Evolutionary conservation across 768 basidiomycete species (phyloP).

Genomic region (Suillus americanus): DNA sequence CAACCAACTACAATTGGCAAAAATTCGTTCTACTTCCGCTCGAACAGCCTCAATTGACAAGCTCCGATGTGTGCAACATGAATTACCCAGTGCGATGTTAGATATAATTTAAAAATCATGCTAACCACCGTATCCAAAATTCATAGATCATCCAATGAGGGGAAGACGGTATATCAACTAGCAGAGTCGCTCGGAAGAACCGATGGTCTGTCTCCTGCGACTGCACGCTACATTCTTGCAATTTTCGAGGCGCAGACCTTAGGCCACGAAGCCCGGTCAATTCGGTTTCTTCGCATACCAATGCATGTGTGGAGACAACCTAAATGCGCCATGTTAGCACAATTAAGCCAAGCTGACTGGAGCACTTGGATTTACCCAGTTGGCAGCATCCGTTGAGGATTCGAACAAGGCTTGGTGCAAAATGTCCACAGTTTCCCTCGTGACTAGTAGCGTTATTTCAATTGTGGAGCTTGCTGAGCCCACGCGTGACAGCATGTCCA

Average conservation of each 20-base stretch:
- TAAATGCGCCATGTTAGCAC: background rate
- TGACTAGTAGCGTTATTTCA: slow-evolving; percentile 38
- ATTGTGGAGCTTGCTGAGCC: slow-evolving; percentile 18
- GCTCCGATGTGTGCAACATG: background rate
- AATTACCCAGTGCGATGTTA: background rate
- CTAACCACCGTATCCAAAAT: slow-evolving; percentile 36
- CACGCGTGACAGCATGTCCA: slow-evolving; percentile 37
- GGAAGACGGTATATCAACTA: slow-evolving; percentile 19
- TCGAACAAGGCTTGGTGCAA: slow-evolving; percentile 29
- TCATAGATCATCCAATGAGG: slow-evolving; percentile 39
- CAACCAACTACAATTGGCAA: background rate
- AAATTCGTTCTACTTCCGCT: background rate
- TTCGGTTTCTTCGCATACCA: background rate
- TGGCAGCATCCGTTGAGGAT: slow-evolving; percentile 28
- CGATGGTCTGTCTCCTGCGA: slow-evolving; percentile 21
- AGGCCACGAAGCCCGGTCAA: background rate
- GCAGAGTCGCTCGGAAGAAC: slow-evolving; percentile 31
- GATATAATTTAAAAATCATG: background rate
- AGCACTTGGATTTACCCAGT: slow-evolving; percentile 30
- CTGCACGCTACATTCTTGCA: slow-evolving; percentile 26
- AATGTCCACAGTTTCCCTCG: slow-evolving; percentile 31
- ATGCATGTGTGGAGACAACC: background rate
- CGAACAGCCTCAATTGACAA: background rate
- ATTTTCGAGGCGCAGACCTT: background rate
- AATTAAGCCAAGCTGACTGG: background rate